Evolutionary conservation across 305 asterid species (phyloP).

Genomic region (Caryopteris hybrid): DNA sequence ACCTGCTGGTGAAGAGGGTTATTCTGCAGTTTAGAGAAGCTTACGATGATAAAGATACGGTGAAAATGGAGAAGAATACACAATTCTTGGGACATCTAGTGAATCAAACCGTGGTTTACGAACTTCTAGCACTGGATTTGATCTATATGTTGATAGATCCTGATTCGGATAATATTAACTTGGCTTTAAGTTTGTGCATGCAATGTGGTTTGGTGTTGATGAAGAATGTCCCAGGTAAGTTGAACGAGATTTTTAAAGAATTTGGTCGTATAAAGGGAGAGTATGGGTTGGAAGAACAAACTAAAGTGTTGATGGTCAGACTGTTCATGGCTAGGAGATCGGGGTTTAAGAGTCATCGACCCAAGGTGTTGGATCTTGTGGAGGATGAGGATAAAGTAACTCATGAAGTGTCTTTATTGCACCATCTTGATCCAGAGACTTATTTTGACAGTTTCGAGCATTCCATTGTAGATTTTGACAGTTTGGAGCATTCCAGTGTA

Average conservation of each 20-base stretch:
- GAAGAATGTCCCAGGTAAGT: background rate
- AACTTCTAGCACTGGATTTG: slow-evolving; percentile 14
- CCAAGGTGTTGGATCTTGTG: slow-evolving; percentile 18
- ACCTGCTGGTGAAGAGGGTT: slow-evolving; percentile 23
- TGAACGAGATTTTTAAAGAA: slow-evolving; percentile 19
- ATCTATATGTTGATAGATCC: slow-evolving; percentile 26
- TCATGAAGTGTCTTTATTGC: slow-evolving; percentile 34
- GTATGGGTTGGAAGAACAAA: background rate
- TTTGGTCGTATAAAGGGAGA: slow-evolving; percentile 3
- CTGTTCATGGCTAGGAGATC: slow-evolving; percentile 4
- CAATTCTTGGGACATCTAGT: slow-evolving; percentile 34
- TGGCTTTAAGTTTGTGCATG: slow-evolving; percentile 31
- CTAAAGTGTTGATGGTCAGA: slow-evolving; percentile 5
- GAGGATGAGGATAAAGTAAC: slow-evolving; percentile 18
- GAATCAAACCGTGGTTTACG: slow-evolving; percentile 33
- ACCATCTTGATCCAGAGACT: slow-evolving; percentile 26
- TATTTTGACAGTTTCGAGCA: slow-evolving; percentile 20
- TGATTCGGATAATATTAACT: slow-evolving; percentile 15
- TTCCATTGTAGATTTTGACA: too few relatives aligned
- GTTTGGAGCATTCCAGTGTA: too few relatives aligned
- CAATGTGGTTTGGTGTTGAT: slow-evolving; percentile 30
- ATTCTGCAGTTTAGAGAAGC: slow-evolving; percentile 23
- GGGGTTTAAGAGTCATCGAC: slow-evolving; percentile 3
- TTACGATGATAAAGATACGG: background rate
- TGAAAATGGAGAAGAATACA: background rate